Conservation (phyloP, 306 rosid species). For the peach (Prunus persica) region DNA sequence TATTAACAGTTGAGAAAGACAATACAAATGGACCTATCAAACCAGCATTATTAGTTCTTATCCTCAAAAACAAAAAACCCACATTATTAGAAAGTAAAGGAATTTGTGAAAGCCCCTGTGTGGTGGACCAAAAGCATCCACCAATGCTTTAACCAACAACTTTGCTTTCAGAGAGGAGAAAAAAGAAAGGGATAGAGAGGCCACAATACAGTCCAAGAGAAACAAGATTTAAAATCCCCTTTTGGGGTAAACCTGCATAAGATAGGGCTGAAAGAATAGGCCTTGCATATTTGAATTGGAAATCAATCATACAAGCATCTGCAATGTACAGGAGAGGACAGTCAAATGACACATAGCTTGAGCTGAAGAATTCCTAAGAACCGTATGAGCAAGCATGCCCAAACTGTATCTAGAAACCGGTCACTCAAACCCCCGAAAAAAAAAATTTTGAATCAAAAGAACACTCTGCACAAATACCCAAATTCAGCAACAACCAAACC, state of each 20-base stretch:
- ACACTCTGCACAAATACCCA: constrained; percentile 47
- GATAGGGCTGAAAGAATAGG: constrained; percentile 6
- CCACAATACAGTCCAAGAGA: not conserved
- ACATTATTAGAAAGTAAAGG: no score
- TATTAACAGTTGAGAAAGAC: not conserved
- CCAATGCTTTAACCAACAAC: not conserved
- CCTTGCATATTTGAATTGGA: constrained; percentile 26
- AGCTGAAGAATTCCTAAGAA: constrained; percentile 31
- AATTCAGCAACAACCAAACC: constrained; percentile 42
- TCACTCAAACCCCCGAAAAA: constrained; percentile 38
- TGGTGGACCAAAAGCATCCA: constrained; percentile 8
- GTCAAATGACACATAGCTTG: constrained; percentile 31
- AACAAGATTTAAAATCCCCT: not conserved
- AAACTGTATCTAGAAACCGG: constrained; percentile 35
- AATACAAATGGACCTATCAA: not conserved
- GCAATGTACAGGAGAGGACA: constrained; percentile 50
- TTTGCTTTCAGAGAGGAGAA: not conserved
- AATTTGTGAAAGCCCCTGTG: not conserved
- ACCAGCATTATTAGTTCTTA: not conserved
- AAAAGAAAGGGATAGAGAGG: not conserved
- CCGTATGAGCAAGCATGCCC: constrained; percentile 26
- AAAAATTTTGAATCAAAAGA: constrained; percentile 34
- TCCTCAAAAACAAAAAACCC: no score
- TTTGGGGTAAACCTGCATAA: not conserved
- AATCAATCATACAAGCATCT: constrained; percentile 30